phyloP scores from a whole-genome alignment of 1,284 basidiomycete species.

The Sphaerobolus stellatus region DNA sequence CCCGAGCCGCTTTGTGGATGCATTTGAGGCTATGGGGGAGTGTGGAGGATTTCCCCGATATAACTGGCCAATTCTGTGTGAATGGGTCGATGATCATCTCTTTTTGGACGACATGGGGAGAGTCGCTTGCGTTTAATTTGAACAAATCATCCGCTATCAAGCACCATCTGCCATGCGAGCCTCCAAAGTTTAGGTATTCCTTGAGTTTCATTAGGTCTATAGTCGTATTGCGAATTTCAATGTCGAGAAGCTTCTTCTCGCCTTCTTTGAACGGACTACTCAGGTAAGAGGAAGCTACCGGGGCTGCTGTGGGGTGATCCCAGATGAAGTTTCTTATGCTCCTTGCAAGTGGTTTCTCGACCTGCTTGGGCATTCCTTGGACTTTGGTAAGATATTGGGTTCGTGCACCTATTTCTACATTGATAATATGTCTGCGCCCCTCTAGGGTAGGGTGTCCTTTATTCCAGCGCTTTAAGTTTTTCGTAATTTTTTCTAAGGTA shows the following conservation, averaged over 20 bases:
- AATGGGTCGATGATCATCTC: constrained; percentile 4
- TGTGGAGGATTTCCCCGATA: background rate
- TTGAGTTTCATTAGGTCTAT: constrained; percentile 25
- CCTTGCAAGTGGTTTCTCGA: constrained; percentile 1
- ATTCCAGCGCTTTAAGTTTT: constrained; percentile 19
- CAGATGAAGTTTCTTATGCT: constrained; percentile 17
- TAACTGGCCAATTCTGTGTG: background rate
- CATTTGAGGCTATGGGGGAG: background rate
- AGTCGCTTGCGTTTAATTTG: background rate
- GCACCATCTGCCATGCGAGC: constrained; percentile 22
- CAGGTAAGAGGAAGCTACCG: constrained; percentile 14
- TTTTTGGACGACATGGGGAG: background rate
- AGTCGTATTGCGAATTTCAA: constrained; percentile 18
- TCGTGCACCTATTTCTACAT: background rate
- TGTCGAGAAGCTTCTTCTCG: background rate
- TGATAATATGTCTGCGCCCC: constrained; percentile 11
- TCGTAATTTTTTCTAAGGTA: constrained; percentile 7
- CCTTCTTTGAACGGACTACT: background rate
- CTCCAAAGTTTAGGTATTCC: constrained; percentile 16
- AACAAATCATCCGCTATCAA: constrained; percentile 17
- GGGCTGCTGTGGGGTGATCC: constrained; percentile 17
- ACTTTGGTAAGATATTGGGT: constrained; percentile 10
- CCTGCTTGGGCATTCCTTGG: constrained; percentile 22
- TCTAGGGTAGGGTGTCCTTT: constrained; percentile 16
- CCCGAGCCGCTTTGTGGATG: background rate